Evolutionary conservation across 192 early-diverging fungal genomes (phyloP).

Genomic region (Mortierella alpina): DNA sequence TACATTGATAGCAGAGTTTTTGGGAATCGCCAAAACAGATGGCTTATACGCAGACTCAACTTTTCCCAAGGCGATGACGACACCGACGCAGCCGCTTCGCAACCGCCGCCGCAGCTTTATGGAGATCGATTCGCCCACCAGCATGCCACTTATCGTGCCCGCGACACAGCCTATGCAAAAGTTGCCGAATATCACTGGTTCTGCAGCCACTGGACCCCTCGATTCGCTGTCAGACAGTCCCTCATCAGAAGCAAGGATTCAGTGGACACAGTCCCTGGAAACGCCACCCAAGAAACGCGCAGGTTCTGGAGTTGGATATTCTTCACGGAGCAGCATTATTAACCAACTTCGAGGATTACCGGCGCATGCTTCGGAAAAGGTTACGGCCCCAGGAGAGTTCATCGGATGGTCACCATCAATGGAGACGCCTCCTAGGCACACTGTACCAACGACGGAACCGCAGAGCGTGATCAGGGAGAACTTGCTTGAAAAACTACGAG

Average conservation of each 20-base stretch:
- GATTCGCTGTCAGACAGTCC: slow-evolving; percentile 9
- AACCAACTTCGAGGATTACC: slow-evolving; percentile 23
- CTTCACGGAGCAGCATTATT: not conserved
- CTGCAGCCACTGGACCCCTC: not conserved
- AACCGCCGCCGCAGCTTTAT: not conserved
- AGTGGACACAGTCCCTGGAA: slow-evolving; percentile 39
- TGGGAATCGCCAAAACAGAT: no score
- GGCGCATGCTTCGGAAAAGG: not conserved
- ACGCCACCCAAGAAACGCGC: slow-evolving; percentile 15
- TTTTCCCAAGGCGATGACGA: no score
- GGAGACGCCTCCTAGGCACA: slow-evolving; percentile 38
- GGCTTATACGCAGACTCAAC: no score
- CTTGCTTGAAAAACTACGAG: slow-evolving; percentile 26
- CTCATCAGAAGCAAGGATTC: not conserved
- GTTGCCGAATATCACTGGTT: not conserved
- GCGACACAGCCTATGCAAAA: not conserved
- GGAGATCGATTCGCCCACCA: slow-evolving; percentile 7
- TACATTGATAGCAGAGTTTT: no score
- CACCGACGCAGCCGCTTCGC: no score
- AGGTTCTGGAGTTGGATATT: not conserved
- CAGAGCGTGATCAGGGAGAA: not conserved
- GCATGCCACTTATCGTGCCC: not conserved
- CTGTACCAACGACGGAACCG: not conserved
- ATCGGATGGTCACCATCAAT: slow-evolving; percentile 24
- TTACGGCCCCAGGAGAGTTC: not conserved